These are phyloP conservation scores for Tetraselmis striata DNA, from an alignment of 139 green algal species.

Conservation along the genomic window DNA sequence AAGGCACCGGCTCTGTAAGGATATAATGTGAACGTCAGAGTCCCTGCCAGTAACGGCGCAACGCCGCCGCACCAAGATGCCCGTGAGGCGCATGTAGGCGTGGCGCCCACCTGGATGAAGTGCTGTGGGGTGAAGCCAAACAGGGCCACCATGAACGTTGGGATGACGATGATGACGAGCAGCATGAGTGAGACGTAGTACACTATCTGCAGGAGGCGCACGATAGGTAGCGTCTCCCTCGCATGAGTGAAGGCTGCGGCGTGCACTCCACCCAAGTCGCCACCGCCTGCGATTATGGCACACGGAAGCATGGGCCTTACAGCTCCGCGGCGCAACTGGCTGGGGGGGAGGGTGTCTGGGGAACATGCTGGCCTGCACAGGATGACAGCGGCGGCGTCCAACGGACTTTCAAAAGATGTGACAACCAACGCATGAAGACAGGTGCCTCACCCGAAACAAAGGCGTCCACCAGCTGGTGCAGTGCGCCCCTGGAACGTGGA, in stretches of 20 bases:
- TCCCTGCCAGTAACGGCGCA: too few relatives aligned
- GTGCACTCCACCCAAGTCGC: neutral
- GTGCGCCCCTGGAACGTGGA: neutral
- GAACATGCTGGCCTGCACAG: too few relatives aligned
- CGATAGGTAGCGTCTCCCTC: neutral
- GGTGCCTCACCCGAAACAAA: neutral
- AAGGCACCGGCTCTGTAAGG: too few relatives aligned
- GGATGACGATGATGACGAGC: neutral
- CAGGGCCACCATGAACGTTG: neutral
- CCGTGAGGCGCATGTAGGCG: too few relatives aligned
- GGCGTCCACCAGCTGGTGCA: neutral
- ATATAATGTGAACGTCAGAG: too few relatives aligned
- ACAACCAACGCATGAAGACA: too few relatives aligned
- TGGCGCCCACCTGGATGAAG: neutral
- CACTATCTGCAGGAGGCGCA: neutral
- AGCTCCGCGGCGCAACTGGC: too few relatives aligned
- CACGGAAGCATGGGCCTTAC: too few relatives aligned
- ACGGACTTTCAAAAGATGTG: too few relatives aligned
- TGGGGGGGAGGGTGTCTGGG: too few relatives aligned
- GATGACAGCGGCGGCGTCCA: too few relatives aligned
- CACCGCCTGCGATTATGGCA: neutral
- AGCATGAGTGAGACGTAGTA: neutral
- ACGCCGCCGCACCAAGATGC: too few relatives aligned
- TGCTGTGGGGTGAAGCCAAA: neutral
- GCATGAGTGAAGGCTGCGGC: neutral